A percentile compares a stretch with the other conserved stretches of the same genome.
Conservation (phyloP, 169 alveolate species). For the Cryptosporidium andersoni region DNA sequence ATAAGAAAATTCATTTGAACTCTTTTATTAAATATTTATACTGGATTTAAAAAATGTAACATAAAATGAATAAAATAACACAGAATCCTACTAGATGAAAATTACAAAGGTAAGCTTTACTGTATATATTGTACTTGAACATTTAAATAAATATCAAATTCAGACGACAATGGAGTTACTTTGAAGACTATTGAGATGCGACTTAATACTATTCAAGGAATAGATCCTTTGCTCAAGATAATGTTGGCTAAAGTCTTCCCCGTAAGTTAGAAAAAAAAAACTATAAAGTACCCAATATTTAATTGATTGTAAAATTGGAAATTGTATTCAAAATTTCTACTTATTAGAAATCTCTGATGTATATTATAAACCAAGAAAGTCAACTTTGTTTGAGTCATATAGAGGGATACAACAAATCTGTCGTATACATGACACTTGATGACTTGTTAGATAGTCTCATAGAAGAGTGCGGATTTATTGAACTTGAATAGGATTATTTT, state of each 20-base stretch:
- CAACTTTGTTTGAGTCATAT: background rate
- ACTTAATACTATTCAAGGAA: slow-evolving; percentile 56
- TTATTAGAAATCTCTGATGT: slow-evolving; percentile 19
- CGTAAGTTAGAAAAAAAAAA: slow-evolving; percentile 20
- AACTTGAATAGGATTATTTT: slow-evolving; percentile 28
- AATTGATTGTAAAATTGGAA: background rate
- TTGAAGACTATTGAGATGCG: slow-evolving; percentile 38
- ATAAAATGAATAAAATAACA: background rate
- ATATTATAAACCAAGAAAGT: background rate
- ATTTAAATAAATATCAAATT: background rate
- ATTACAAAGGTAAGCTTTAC: too few relatives aligned
- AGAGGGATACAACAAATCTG: background rate
- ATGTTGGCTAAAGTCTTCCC: slow-evolving; percentile 54
- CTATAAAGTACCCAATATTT: too few relatives aligned
- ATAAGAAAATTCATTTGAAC: background rate
- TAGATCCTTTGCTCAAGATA: slow-evolving; percentile 31
- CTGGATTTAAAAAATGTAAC: background rate
- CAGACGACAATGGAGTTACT: slow-evolving; percentile 9
- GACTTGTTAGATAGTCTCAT: slow-evolving; percentile 30
- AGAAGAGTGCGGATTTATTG: slow-evolving; percentile 52
- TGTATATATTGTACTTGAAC: background rate
- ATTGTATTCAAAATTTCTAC: background rate
- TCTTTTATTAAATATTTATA: too few relatives aligned
- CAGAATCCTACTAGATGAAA: background rate
- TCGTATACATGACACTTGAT: slow-evolving; percentile 7